Evolutionary conservation across 345 rosid genomes (phyloP), one percentile per base, ranked within the genome.

Genomic region (Euphorbia lathyris): DNA sequence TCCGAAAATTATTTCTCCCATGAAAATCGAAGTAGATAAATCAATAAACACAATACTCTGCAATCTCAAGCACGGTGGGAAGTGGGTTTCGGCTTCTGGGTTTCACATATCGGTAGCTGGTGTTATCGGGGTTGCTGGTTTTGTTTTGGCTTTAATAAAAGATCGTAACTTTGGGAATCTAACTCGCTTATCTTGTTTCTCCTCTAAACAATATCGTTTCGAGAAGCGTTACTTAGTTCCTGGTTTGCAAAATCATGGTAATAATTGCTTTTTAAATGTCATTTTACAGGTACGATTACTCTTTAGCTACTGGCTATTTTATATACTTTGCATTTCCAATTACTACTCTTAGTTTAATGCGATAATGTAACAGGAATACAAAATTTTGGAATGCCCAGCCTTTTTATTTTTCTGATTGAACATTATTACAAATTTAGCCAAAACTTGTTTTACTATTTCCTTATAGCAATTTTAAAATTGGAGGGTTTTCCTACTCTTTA

Each of bases 191-290:
- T 47, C 71, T 16, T 67, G 83, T 82, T 76, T 84, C 12, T 19
- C 82, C 30, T 34, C 52, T 58, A 72, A 40, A 68, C 74, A 68
- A 43, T 38, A 59, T 52, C 52, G 47, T 51, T 47, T 43, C 19
- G 81, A 83, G 38, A 75, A 83, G 70, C n/a, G 50, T 10, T 57
- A 60, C 66, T 69, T 84, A 22, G 87, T 90, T 1, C 97, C 97
- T 40, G 98, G 97, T 17, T 76, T 91, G 75, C 87, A 79, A 69
- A 94, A 94, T 81, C 89, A 82, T 25, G 97, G 95, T 4, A 91
- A 87, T 66, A 91, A 89, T 66, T 91, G 97, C 79, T 94, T 91
- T 76, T 80, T 91, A 72, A 94, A 91, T 73, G 97, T 86, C 23
- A 81, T 91, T 32, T 78, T 94, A 55, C 98, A 91, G 96, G 98